Base-by-base conservation (phyloP, 2,329 filamentous ascomycete genomes). In the Sporothrix luriei region DNA sequence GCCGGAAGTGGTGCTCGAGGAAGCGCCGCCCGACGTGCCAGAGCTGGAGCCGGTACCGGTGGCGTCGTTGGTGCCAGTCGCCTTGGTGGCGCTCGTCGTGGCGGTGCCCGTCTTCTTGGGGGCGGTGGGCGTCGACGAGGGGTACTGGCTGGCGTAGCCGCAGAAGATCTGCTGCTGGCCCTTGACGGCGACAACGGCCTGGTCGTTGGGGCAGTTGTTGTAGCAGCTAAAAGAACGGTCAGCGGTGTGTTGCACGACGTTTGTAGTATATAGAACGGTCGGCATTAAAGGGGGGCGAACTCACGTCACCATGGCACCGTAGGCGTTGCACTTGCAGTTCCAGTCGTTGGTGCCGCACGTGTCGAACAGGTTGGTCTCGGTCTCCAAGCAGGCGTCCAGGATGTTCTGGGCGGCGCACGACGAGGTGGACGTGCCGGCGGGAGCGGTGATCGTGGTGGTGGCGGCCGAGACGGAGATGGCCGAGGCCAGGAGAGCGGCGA, bases 131-230 rank as follows among this genome's bases (percentile, higher is more conserved):
- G 75, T 76, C 61, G 73, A 69, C 66, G 80, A 79, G 66, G 80
- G 78, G 77, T 79, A 82, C 75, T 81, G 78, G 70, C 78, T 81
- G 71, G 81, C 82, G 73, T 82, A 80, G 69, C 77, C 75, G 79
- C 84, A 85, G 79, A 77, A 82, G 74, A 80, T 78, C 71, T 76
- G 75, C 72, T 82, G 79, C 75, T 82, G 79, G 73, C 78, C 75
- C 65, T 77, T 72, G 73, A 78, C 78, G 24, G 75, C 68, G 67
- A 73, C 68, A 71, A 75, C 77, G 59, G 81, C 79, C 66, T 75
- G 1, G 76, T 86, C 84, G 74, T 82, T 78, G 75, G 84, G 84
- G 80, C 84, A 86, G 82, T 86, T 85, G 80, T 74, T 73, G 71
- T 73, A 86, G 82, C 84, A 86, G 72, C 82, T 84, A 69, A 13